Evolutionary conservation across 2,329 filamentous ascomycete species (phyloP).

Genomic region (Drechslerella dactyloides): DNA sequence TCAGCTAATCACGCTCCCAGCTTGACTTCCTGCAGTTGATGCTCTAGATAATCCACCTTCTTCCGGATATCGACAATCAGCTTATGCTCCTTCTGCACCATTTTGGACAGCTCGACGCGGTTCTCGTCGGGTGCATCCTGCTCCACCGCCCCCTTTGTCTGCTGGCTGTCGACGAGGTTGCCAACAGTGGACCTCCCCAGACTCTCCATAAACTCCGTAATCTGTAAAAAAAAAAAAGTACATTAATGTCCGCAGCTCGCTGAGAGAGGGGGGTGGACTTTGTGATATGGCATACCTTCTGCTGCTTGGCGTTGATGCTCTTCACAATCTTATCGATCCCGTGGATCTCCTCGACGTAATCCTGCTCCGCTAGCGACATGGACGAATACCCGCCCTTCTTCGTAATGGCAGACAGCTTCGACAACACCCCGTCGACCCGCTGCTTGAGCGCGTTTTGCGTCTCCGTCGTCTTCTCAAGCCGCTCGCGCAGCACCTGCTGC

Average conservation of each 20-base stretch:
- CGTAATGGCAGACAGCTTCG: constrained; percentile 35
- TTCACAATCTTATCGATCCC: constrained; percentile 48
- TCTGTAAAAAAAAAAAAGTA: constrained; percentile 16
- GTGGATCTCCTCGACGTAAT: constrained; percentile 37
- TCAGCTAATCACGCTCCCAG: constrained; percentile 15
- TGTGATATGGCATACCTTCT: constrained; percentile 39
- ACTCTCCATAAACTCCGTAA: constrained; percentile 35
- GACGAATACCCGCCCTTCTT: constrained; percentile 41
- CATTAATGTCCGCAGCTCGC: not conserved
- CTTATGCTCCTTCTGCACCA: constrained; percentile 45
- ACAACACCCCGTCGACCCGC: constrained; percentile 33
- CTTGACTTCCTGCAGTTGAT: constrained; percentile 42
- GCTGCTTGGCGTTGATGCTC: constrained; percentile 30
- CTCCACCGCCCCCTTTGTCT: constrained; percentile 9
- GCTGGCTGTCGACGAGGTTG: constrained; percentile 9
- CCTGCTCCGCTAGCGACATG: constrained; percentile 49
- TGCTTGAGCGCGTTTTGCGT: constrained; percentile 28
- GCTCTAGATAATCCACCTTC: constrained; percentile 37
- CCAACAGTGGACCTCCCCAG: constrained; percentile 22
- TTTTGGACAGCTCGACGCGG: constrained; percentile 39
- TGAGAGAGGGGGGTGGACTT: not conserved
- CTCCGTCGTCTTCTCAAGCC: constrained; percentile 31
- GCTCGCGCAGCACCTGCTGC: constrained; percentile 37
- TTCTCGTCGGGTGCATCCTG: constrained; percentile 33
- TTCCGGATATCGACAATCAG: constrained; percentile 37